Evolutionary conservation across 345 rosid species (phyloP).

Genomic region (Eucalyptus polybractea): DNA sequence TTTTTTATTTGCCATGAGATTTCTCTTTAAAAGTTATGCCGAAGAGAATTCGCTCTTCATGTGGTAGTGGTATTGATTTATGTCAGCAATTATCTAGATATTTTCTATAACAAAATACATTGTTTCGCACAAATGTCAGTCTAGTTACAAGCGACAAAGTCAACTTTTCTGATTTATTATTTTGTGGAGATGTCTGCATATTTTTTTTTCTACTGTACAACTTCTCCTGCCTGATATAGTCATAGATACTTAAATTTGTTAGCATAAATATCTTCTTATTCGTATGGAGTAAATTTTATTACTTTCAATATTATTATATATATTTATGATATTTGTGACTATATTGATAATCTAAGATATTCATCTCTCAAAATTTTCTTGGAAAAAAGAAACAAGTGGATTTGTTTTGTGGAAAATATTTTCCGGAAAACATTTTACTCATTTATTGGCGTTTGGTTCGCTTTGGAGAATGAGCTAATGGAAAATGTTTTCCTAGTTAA

Average conservation of each 20-base stretch:
- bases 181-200: neutral
- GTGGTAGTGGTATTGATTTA: neutral
- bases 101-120: neutral
- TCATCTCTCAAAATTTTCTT: neutral
- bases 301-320: neutral
- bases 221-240: neutral
- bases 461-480: accelerated
- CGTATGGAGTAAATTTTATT: neutral
- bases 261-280: neutral
- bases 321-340: neutral
- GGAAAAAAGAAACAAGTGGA: too few species aligned
- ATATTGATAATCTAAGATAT: too few species aligned
- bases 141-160: neutral
- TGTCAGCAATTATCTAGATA: neutral
- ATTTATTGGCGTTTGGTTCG: accelerated
- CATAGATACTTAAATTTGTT: neutral
- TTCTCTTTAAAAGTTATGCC: neutral
- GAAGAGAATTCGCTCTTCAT: neutral
- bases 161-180: neutral
- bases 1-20: neutral
- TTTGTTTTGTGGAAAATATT: too few species aligned
- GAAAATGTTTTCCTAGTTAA: too few species aligned
- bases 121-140: neutral
- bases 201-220: neutral
- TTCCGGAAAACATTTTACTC: too few species aligned